A percentile compares a stretch with the other conserved stretches of the same genome.
These are phyloP conservation scores for Colletotrichum paranaense DNA, from an alignment of 2,329 filamentous ascomycete species.

Conservation along the genomic window DNA sequence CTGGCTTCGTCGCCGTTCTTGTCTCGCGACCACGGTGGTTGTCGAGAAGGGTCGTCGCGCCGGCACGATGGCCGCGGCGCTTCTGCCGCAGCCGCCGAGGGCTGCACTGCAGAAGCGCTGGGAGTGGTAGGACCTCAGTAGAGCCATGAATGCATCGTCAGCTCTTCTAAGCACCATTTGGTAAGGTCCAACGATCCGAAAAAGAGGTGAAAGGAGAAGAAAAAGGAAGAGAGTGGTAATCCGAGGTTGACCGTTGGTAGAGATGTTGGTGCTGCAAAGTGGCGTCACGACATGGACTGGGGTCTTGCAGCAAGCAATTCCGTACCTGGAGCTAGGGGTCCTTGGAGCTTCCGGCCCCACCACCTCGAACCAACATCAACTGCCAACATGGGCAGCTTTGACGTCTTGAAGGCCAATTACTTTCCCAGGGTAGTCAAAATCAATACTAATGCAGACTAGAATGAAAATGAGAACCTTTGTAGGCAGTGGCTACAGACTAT, in stretches of 20 bases:
- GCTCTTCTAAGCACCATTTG: constrained; percentile 11
- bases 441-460: neutral
- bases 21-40: neutral
- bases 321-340: neutral
- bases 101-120: constrained; percentile 25
- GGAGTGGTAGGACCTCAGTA: constrained; percentile 31
- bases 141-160: constrained; percentile 29
- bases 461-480: too few species aligned
- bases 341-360: neutral
- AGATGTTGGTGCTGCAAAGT: constrained; percentile 9
- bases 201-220: neutral
- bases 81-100: constrained; percentile 1
- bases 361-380: constrained; percentile 2
- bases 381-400: neutral
- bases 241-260: neutral
- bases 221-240: neutral
- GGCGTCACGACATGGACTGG: constrained; percentile 20
- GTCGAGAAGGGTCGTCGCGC: constrained; percentile 23
- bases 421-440: neutral
- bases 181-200: neutral
- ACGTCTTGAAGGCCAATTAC: neutral
- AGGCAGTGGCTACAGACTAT: neutral
- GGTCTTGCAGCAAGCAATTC: constrained; percentile 10
- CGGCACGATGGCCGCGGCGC: neutral
- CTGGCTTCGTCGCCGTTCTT: neutral